Evolutionary conservation across 73 alveolate genomes (phyloP).

Genomic region (Paramecium octaurelia): DNA sequence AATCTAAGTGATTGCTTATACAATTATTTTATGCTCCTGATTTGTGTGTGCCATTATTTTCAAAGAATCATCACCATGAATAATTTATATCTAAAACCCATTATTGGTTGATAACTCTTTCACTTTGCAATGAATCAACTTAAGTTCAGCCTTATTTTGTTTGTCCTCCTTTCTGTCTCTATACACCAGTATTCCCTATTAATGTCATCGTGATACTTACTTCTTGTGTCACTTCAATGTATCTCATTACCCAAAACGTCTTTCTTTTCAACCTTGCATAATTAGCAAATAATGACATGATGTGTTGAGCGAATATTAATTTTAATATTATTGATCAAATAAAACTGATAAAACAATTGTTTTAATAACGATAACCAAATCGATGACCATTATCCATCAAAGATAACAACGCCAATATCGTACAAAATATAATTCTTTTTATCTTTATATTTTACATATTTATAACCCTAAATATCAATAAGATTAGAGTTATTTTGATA

Average conservation of each 20-base stretch:
- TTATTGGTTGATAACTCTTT: background rate
- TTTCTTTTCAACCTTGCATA: constrained; percentile 3
- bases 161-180: constrained; percentile 29
- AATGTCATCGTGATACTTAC: background rate
- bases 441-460: too few species aligned
- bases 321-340: background rate
- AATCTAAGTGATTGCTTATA: background rate
- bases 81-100: background rate
- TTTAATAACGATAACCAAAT: background rate
- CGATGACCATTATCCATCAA: background rate
- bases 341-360: background rate
- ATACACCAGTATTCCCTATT: constrained; percentile 13
- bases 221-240: background rate
- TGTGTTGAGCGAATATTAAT: background rate
- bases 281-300: background rate
- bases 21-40: background rate
- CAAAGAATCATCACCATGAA: background rate
- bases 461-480: too few species aligned
- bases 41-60: background rate
- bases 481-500: too few species aligned
- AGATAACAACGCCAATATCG: background rate
- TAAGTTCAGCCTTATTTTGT: background rate
- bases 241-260: constrained; percentile 36
- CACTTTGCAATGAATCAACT: background rate
- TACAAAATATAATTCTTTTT: background rate